A percentile compares a stretch with the other conserved stretches of the same genome.
These are phyloP conservation scores for Pseudocercospora pini-densiflorae DNA, from an alignment of 2,329 filamentous ascomycete species.

Conservation along the genomic window DNA sequence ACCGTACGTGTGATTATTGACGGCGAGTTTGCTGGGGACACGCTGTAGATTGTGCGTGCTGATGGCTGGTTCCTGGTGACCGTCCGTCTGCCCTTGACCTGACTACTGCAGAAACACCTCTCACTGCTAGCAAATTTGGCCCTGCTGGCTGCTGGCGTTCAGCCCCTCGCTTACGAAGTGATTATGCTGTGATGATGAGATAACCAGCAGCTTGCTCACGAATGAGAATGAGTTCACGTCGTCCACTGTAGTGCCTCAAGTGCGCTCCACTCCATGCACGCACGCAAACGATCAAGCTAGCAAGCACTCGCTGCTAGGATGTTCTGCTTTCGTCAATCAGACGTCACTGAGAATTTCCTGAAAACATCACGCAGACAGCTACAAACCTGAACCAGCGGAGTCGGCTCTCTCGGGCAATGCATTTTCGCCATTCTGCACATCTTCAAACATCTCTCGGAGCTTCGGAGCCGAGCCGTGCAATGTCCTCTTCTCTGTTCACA, in stretches of 20 bases:
- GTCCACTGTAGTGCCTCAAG: not conserved
- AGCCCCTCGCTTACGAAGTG: slow-evolving; percentile 2
- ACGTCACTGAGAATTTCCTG: not conserved
- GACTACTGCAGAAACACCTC: not conserved
- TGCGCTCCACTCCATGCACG: slow-evolving; percentile 2
- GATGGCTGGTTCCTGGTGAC: too few relatives aligned
- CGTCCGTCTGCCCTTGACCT: not conserved
- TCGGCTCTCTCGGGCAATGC: not conserved
- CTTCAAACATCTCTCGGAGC: not conserved
- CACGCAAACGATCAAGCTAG: not conserved
- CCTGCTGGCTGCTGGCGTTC: not conserved
- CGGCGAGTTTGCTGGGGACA: too few relatives aligned
- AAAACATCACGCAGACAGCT: too few relatives aligned
- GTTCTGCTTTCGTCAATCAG: slow-evolving; percentile 3
- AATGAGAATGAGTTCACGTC: not conserved
- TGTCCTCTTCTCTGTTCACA: not conserved
- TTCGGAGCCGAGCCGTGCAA: not conserved
- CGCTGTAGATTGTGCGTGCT: too few relatives aligned
- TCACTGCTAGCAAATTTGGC: not conserved
- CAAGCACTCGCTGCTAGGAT: not conserved
- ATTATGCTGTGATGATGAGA: slow-evolving; percentile 9
- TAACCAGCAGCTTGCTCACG: not conserved
- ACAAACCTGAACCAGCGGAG: not conserved
- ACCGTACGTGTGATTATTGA: not conserved
- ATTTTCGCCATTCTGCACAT: not conserved